These are phyloP conservation scores for Phtheirospermum japonicum DNA, from an alignment of 257 asterid genomes.

Conservation along the genomic window DNA sequence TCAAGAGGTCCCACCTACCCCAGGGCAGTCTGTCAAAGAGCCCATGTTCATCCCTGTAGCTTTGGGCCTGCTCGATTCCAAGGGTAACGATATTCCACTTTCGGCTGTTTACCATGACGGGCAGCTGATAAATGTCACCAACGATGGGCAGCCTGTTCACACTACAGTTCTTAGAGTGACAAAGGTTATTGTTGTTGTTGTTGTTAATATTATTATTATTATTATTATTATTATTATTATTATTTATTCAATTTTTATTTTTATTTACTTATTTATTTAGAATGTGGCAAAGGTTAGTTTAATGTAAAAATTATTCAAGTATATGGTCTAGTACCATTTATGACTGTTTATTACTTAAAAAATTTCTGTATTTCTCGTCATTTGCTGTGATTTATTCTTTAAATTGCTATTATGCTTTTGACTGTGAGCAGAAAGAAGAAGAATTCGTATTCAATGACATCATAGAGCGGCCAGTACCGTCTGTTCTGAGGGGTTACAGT, in stretches of 20 bases:
- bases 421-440: conserved; percentile 59
- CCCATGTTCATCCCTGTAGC: conserved; percentile 82
- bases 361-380: no score
- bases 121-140: conserved; percentile 41
- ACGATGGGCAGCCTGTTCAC: conserved; percentile 39
- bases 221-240: no score
- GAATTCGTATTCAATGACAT: conserved; percentile 66
- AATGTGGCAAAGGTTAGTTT: conserved; percentile 42
- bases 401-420: background rate
- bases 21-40: conserved; percentile 84
- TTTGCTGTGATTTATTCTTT: no score
- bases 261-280: no score
- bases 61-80: conserved; percentile 64
- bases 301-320: background rate
- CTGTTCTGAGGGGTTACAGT: conserved; percentile 75
- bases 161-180: conserved; percentile 65
- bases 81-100: conserved; percentile 71
- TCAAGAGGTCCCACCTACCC: conserved; percentile 92
- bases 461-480: conserved; percentile 61
- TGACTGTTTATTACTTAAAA: no score
- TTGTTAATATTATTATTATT: no score
- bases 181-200: conserved; percentile 47
- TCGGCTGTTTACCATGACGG: conserved; percentile 54
- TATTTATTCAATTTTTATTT: no score
- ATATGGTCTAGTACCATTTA: background rate